Base-by-base conservation (phyloP, 768 basidiomycete species). In the Wakefieldia striispora region DNA sequence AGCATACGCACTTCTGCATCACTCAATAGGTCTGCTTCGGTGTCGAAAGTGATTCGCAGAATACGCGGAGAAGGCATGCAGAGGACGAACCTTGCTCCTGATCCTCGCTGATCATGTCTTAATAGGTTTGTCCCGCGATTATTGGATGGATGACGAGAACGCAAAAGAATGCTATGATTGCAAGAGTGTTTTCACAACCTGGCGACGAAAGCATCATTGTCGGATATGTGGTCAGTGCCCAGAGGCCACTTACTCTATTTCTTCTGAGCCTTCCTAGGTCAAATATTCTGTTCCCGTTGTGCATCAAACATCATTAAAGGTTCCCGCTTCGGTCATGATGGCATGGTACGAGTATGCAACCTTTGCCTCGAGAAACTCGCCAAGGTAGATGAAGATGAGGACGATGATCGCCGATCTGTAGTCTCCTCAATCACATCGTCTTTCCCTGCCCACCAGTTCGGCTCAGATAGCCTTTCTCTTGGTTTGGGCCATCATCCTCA, bases 111-210 rank as follows among this genome's bases (percentile, higher is more conserved):
- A 57, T 48, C 5, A 10, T 13, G 54, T 46, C 19, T 3, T 11
- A 16, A 29, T 44, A 91, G 91, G 90, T n/a, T 64, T 95, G 17
- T 91, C 91, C 20, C 83, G 86, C 55, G 91, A 97, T 62, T 97
- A 97, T 64, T 99, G 97, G 97, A 97, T 98, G 94, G 91, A 93
- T 53, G 95, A 97, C 62, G 92, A 92, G 61, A 88, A 89, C 47
- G 91, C 91, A 60, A 97, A 88, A 64, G 93, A 97, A 61, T 95
- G 94, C 62, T 95, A 92, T 64, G 94, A 95, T 67, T 97, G 94
- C 73, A 91, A 92, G 68, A 91, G 89, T 56, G 77, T 89, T 42
- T 99, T 99, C 70, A 91, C 92, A 0, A 81, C 94, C 2, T 97
- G 92, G 91, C 73, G 95, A 45, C 75, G 97, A 55, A 97, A 95